Conservation (phyloP, 495 filamentous ascomycete species). For the Xylaria acuta region DNA sequence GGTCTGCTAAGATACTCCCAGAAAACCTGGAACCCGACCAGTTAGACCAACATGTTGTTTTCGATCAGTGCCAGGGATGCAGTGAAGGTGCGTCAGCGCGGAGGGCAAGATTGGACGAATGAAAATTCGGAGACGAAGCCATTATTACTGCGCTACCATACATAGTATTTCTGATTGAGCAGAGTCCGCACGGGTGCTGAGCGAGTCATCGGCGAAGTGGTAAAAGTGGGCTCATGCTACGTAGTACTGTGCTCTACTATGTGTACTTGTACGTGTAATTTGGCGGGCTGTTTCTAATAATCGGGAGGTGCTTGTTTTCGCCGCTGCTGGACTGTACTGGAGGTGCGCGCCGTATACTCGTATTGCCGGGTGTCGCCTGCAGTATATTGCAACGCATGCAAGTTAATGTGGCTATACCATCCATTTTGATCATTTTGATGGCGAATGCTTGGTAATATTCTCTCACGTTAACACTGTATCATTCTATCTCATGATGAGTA, state of each 20-base stretch:
- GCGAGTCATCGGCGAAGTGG: conserved; percentile 17
- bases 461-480: conserved; percentile 20
- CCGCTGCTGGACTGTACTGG: not conserved
- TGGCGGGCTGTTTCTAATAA: not conserved
- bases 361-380: not conserved
- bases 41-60: not conserved
- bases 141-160: conserved; percentile 15
- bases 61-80: conserved; percentile 1
- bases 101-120: conserved; percentile 16
- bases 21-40: not conserved
- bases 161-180: conserved; percentile 19
- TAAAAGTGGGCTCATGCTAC: conserved; percentile 1
- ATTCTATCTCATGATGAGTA: conserved; percentile 11
- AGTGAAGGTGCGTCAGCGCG: conserved; percentile 16
- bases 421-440: no score
- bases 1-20: no score
- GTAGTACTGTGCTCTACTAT: not conserved
- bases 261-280: not conserved
- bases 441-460: not conserved
- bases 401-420: conserved; percentile 15
- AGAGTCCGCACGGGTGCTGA: not conserved
- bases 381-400: not conserved
- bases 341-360: not conserved
- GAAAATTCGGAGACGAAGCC: not conserved
- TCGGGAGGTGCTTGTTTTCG: not conserved